phyloP scores from a whole-genome alignment of 2,329 filamentous ascomycete species.

The Rhinocladiella mackenziei region DNA sequence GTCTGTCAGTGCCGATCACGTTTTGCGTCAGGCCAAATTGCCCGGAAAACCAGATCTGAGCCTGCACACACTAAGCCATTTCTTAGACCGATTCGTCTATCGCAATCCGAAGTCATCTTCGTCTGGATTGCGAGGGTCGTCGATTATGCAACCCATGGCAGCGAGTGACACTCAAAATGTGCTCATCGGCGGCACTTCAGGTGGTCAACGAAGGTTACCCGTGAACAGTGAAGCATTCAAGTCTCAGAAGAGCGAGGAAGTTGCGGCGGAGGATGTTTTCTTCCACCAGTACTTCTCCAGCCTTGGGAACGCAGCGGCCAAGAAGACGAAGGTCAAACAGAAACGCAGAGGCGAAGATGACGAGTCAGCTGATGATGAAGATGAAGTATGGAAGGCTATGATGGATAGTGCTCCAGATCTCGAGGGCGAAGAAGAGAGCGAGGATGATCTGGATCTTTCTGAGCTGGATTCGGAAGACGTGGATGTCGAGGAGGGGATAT shows the following conservation, averaged over 20 bases:
- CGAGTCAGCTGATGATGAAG: slow-evolving; percentile 61
- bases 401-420: slow-evolving; percentile 75
- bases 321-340: slow-evolving; percentile 36
- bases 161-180: slow-evolving; percentile 58
- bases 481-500: too few species aligned
- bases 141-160: slow-evolving; percentile 93
- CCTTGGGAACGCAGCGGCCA: slow-evolving; percentile 59
- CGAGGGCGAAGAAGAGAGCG: slow-evolving; percentile 60
- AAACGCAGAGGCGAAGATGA: slow-evolving; percentile 50
- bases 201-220: slow-evolving; percentile 52
- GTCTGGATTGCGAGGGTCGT: slow-evolving; percentile 66
- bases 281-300: slow-evolving; percentile 96
- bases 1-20: slow-evolving; percentile 69
- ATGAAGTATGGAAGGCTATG: slow-evolving; percentile 88
- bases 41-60: slow-evolving; percentile 86
- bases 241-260: slow-evolving; percentile 81
- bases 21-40: slow-evolving; percentile 66
- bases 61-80: slow-evolving; percentile 86
- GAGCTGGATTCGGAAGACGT: slow-evolving; percentile 52
- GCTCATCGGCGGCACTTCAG: slow-evolving; percentile 57
- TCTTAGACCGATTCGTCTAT: slow-evolving; percentile 98
- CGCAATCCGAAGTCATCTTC: slow-evolving; percentile 71
- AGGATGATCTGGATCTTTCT: slow-evolving; percentile 54
- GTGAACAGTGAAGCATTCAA: slow-evolving; percentile 90
- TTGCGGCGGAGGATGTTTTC: slow-evolving; percentile 90